Base-by-base conservation (phyloP, 345 rosid species). In the Salix arbutifolia region DNA sequence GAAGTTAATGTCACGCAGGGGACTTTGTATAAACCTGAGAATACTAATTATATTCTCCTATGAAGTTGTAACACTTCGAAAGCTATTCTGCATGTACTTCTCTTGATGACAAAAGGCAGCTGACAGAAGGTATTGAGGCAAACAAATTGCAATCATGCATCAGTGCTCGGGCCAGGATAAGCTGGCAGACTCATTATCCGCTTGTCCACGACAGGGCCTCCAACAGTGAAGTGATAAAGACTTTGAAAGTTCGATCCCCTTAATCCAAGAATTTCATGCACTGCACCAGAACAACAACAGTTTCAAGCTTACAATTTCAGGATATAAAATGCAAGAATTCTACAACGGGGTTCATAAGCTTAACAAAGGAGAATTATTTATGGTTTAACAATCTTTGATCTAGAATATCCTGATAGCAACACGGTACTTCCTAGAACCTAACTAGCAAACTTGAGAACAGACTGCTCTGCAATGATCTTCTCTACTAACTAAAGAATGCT, bases 121-220 rank as follows among this genome's bases (percentile, higher is more conserved):
- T 60, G 21, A 60, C 65, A 21, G 25, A 60, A 60, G 65, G 17
- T 58, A n/a, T 58, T 21, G 69, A 5, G 21, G 25, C 16, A 30
- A 35, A 65, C 10, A 37, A 18, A 19, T 30, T 76, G 65, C 81
- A 80, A 74, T 86, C 80, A 93, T 66, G 88, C 82, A 77, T 89
- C 93, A 21, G 83, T 37, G 17, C 28, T 75, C 13, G 95, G 98
- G 16, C 97, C 94, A 8, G 98, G 97, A 86, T 94, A 94, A 31
- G 98, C 96, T 23, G 96, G 98, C 72, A 92, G 86, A 82, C 92
- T 90, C 97, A 94, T 92, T 76, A 94, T 94, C 76, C 97, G 90
- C 78, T 86, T 86, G 85, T 94, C 98, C 73, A 89, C 11, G 33
- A 92, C 94, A 1, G 97, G 94, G 72, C 91, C 91, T 83, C 98